Evolutionary conservation across 1,284 basidiomycete genomes (phyloP).

Genomic region (Tylopilus sp.): DNA sequence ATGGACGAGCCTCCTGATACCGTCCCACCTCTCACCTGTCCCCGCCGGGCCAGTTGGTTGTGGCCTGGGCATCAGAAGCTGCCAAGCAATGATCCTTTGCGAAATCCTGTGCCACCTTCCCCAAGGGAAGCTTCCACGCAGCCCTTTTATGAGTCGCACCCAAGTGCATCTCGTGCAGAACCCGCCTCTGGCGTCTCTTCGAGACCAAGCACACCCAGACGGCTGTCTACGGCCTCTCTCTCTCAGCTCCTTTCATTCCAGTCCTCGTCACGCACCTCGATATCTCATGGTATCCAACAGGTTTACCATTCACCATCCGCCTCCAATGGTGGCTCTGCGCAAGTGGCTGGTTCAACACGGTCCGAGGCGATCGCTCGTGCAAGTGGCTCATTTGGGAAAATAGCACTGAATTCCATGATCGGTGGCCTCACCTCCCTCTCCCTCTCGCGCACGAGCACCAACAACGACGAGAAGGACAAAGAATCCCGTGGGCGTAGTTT

Average conservation of each 20-base stretch:
- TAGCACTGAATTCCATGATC: constrained; percentile 68
- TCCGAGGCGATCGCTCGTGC: constrained; percentile 33
- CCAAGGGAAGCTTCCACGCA: constrained; percentile 13
- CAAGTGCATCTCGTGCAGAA: background rate
- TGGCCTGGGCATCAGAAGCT: constrained; percentile 26
- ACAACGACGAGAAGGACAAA: constrained; percentile 31
- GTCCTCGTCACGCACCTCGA: constrained; percentile 12
- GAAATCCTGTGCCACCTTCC: constrained; percentile 17
- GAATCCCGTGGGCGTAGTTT: constrained; percentile 48
- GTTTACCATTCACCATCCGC: constrained; percentile 8
- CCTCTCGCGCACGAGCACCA: constrained; percentile 50
- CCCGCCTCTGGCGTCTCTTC: constrained; percentile 6
- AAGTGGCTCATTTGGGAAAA: constrained; percentile 54
- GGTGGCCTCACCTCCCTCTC: constrained; percentile 59
- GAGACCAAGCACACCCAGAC: constrained; percentile 20
- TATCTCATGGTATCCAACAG: constrained; percentile 23
- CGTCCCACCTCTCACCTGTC: constrained; percentile 4
- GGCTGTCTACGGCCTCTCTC: constrained; percentile 24
- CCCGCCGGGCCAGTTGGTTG: constrained; percentile 29
- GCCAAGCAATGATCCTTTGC: constrained; percentile 17
- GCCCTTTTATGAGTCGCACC: background rate
- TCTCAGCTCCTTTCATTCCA: constrained; percentile 27
- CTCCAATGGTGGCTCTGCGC: constrained; percentile 11
- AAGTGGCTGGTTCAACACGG: constrained; percentile 15
- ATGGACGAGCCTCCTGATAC: constrained; percentile 23